Percentiles rank a stretch among this genome's conserved stretches.
Evolutionary conservation across 2,329 filamentous ascomycete species (phyloP).

Genomic region (Hymenoscyphus scutula): DNA sequence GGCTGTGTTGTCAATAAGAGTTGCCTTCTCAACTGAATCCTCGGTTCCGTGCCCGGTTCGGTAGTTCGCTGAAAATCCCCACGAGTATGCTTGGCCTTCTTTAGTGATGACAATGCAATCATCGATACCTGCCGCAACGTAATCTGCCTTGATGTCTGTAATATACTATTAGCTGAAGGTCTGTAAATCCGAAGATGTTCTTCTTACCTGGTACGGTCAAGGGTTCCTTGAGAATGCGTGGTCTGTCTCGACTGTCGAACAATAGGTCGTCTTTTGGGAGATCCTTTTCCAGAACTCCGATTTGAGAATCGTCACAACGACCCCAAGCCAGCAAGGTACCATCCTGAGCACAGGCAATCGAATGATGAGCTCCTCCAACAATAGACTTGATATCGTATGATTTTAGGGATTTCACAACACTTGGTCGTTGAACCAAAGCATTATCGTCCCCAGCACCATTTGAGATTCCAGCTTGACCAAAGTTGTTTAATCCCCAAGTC

Average conservation of each 20-base stretch:
- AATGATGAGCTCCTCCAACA: constrained; percentile 74
- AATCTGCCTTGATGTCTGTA: constrained; percentile 43
- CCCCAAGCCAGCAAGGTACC: constrained; percentile 62
- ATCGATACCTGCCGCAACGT: constrained; percentile 66
- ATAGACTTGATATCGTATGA: constrained; percentile 63
- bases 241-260: constrained; percentile 59
- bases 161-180: background rate
- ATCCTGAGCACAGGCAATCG: constrained; percentile 57
- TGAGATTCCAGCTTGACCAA: constrained; percentile 71
- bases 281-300: constrained; percentile 54
- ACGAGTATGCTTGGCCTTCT: constrained; percentile 69
- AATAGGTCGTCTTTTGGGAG: constrained; percentile 59
- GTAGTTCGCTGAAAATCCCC: constrained; percentile 79
- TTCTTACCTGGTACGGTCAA: constrained; percentile 45
- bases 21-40: constrained; percentile 75
- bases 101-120: constrained; percentile 69
- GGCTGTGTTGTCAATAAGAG: constrained; percentile 78
- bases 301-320: constrained; percentile 52
- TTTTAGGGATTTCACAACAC: constrained; percentile 61
- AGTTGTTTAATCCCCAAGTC: constrained; percentile 85
- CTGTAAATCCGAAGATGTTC: background rate
- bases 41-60: constrained; percentile 74
- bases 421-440: constrained; percentile 68
- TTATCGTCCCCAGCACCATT: constrained; percentile 64
- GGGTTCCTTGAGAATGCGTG: constrained; percentile 67